A percentile compares a stretch with the other conserved stretches of the same genome.
Evolutionary conservation across 2,329 filamentous ascomycete species (phyloP).

Genomic region (Fusarium udum): DNA sequence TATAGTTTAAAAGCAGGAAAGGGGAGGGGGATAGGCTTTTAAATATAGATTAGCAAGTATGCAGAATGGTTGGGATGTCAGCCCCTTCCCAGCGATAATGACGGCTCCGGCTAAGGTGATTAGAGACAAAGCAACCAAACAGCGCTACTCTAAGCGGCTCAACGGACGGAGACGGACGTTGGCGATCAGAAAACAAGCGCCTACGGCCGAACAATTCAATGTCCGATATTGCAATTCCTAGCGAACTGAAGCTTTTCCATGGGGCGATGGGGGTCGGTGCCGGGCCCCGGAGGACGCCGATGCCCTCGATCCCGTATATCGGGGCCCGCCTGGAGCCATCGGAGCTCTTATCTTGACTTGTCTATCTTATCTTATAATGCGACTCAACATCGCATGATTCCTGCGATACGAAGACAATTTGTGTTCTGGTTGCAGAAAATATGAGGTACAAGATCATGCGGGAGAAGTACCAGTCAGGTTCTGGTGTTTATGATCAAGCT

Average conservation of each 20-base stretch:
- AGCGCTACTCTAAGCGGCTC: conserved; percentile 23
- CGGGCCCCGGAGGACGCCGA: conserved; percentile 43
- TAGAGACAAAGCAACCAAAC: background rate
- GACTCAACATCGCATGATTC: conserved; percentile 32
- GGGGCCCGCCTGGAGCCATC: conserved; percentile 33
- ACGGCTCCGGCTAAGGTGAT: conserved; percentile 4
- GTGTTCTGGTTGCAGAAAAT: background rate
- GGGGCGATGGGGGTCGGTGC: conserved; percentile 38
- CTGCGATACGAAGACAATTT: background rate
- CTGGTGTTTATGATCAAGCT: background rate
- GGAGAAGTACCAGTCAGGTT: background rate
- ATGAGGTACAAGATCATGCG: background rate
- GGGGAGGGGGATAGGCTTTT: conserved; percentile 20
- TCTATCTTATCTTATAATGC: conserved; percentile 25
- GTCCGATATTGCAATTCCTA: conserved; percentile 14
- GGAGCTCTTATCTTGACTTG: conserved; percentile 25
- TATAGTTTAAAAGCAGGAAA: background rate
- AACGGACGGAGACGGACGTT: conserved; percentile 39
- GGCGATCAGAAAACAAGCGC: conserved; percentile 36
- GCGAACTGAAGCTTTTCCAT: conserved; percentile 35
- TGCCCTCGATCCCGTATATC: conserved; percentile 32
- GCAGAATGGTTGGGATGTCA: conserved; percentile 27
- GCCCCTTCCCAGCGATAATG: conserved; percentile 20
- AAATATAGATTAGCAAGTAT: conserved; percentile 29
- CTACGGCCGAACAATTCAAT: conserved; percentile 31